Evolutionary conservation across 768 basidiomycete genomes (phyloP).

Genomic region (Phaeotremella skinneri): DNA sequence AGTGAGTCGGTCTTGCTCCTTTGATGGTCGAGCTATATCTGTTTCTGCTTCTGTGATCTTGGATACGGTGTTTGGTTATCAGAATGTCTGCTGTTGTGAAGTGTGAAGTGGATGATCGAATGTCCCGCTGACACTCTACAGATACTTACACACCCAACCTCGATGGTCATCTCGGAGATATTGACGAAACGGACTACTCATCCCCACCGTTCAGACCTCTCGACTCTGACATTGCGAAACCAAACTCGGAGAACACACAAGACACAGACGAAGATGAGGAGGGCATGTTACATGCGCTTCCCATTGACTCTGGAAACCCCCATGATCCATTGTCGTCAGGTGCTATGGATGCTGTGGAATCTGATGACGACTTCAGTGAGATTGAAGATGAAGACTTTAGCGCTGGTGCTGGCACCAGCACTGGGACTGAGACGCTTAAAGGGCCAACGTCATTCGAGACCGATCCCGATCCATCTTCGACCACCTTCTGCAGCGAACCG

Average conservation of each 20-base stretch:
- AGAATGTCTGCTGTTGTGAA: neutral
- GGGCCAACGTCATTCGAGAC: constrained; percentile 60
- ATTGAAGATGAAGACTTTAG: constrained; percentile 32
- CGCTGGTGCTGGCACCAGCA: constrained; percentile 6
- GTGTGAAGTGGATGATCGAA: constrained; percentile 7
- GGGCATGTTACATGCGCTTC: constrained; percentile 29
- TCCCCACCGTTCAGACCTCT: constrained; percentile 49
- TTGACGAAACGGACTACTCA: constrained; percentile 33
- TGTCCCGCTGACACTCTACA: constrained; percentile 5
- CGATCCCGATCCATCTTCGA: constrained; percentile 71
- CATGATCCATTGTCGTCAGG: constrained; percentile 24
- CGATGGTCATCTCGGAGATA: constrained; percentile 26
- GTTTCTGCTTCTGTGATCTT: constrained; percentile 8
- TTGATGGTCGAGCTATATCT: neutral
- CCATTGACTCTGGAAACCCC: constrained; percentile 18
- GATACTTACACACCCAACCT: constrained; percentile 40
- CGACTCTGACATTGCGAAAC: constrained; percentile 26
- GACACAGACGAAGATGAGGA: constrained; percentile 33
- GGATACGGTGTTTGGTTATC: neutral
- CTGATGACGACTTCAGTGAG: constrained; percentile 42
- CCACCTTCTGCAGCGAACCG: constrained; percentile 67
- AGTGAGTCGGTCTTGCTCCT: constrained; percentile 22
- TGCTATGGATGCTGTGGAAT: constrained; percentile 29
- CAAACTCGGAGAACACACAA: constrained; percentile 23
- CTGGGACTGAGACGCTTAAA: constrained; percentile 18